Conservation (phyloP, 1,284 basidiomycete species). For the Ustilago trichophora region DNA sequence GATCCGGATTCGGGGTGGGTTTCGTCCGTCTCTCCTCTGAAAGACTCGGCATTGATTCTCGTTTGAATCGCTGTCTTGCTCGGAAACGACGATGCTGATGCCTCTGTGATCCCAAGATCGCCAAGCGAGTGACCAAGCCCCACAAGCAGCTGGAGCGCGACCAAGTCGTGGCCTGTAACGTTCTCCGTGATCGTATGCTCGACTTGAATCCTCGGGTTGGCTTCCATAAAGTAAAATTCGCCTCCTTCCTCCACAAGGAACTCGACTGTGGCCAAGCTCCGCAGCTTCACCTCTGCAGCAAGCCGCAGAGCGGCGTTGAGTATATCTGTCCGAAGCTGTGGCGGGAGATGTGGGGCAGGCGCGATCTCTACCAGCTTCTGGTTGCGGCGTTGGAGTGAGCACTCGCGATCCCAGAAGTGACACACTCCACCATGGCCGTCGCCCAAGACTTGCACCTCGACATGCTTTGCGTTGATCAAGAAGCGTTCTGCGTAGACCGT, state of each 20-base stretch:
- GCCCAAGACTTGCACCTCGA: conserved; percentile 49
- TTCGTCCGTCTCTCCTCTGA: conserved; percentile 13
- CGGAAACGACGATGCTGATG: conserved; percentile 1
- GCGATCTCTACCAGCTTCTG: conserved; percentile 52
- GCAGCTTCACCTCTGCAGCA: conserved; percentile 5
- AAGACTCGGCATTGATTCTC: conserved; percentile 46
- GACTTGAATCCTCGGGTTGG: conserved; percentile 52
- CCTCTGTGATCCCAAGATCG: conserved; percentile 6
- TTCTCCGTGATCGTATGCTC: conserved; percentile 49
- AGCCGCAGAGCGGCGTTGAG: conserved; percentile 16
- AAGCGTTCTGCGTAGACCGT: conserved; percentile 42
- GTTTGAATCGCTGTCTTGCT: conserved; percentile 22
- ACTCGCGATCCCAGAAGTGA: conserved; percentile 49
- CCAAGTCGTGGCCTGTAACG: conserved; percentile 28
- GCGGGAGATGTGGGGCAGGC: conserved; percentile 14
- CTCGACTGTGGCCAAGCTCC: conserved; percentile 41
- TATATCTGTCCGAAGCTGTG: conserved; percentile 3
- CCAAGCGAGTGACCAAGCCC: conserved; percentile 19
- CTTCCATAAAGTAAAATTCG: conserved; percentile 46
- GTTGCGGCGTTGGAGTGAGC: conserved; percentile 37
- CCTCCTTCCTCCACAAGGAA: conserved; percentile 28
- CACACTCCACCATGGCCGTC: conserved; percentile 26
- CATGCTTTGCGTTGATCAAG: conserved; percentile 29
- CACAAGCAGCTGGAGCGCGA: conserved; percentile 26
- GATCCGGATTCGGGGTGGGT: conserved; percentile 21